Evolutionary conservation across 2,329 filamentous ascomycete species (phyloP), one percentile per base, ranked within the genome.

Genomic region (Ophiostoma sp.): DNA sequence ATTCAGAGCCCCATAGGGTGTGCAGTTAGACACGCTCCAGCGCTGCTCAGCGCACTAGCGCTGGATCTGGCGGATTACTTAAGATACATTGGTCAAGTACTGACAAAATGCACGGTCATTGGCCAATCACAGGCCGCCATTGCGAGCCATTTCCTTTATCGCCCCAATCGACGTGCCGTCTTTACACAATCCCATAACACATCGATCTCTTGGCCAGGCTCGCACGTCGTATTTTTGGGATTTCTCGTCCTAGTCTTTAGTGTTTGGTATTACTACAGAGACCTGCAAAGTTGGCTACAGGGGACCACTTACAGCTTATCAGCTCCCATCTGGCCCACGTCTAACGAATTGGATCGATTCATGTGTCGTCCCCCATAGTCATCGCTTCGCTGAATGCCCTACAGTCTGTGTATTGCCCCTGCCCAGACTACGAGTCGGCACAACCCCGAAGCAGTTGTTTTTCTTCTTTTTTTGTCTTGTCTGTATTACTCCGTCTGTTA

Each of bases 141-240:
- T 41, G 2, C 20, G 17, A n/a, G 36, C 23, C 36, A 15, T 39
- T 20, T 44, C 35, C 35, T 41, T 44, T 66, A 66, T 66, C 64
- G 35, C 36, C 8, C 64, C 64, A 66, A 67, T 67, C 39, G 39
- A 27, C 36, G 23, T 23, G 35, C n/a, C n/a, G 27, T 20, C 36
- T 67, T 67, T 67, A 67, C 65, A 67, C 65, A 67, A 67, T 67
- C 36, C 65, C 36, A 67, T 65, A 65, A 65, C 62, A 39, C 35
- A 65, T 62, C 57, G 60, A 64, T 36, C 31, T 64, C 60, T 64
- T 36, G 60, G 60, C 33, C 33, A 62, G 31, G 31, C 27, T 57
- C 52, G 52, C 52, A 57, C 8, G 52, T 57, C 52, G 52, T 62
- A 35, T 62, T 62, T 33, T 33, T 33, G 27, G 54, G 33, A 20